A percentile compares a stretch with the other conserved stretches of the same genome.
phyloP scores from a whole-genome alignment of 202 grass and related monocot genomes.

The Digitaria exilis region DNA sequence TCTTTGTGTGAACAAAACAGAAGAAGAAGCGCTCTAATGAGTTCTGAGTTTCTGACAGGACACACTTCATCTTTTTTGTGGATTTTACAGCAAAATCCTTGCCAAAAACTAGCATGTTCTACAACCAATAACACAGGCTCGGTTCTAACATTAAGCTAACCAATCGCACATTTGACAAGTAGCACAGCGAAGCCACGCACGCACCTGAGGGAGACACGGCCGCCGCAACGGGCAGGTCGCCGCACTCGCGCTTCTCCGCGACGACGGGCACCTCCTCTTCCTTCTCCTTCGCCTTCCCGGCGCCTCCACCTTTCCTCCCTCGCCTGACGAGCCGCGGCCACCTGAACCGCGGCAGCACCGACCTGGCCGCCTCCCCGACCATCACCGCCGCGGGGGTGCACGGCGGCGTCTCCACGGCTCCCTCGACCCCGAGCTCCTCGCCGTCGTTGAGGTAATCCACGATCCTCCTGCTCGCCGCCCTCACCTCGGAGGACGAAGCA shows the following conservation, averaged over 20 bases:
- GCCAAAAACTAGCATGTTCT: background rate
- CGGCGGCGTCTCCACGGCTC: background rate
- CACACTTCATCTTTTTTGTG: no score
- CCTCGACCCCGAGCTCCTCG: constrained; percentile 44
- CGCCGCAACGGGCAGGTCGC: background rate
- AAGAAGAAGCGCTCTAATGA: background rate
- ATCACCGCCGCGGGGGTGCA: background rate
- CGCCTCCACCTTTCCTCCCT: background rate
- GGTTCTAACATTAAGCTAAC: no score
- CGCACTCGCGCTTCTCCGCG: background rate
- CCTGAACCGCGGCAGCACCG: constrained; percentile 36
- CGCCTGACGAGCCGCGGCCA: constrained; percentile 37
- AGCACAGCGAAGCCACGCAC: background rate
- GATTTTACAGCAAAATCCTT: background rate
- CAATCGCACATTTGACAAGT: no score
- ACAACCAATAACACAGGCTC: background rate
- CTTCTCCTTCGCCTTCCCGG: background rate
- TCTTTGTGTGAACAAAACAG: no score
- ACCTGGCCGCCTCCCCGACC: background rate
- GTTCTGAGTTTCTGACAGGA: background rate
- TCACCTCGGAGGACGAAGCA: background rate
- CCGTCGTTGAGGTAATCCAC: constrained; percentile 63
- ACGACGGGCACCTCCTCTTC: background rate
- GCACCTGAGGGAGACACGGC: constrained; percentile 36
- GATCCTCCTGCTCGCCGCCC: constrained; percentile 32